A percentile compares a stretch with the other conserved stretches of the same genome.
phyloP scores from a whole-genome alignment of 306 rosid species.

The Quillaja saponaria region DNA sequence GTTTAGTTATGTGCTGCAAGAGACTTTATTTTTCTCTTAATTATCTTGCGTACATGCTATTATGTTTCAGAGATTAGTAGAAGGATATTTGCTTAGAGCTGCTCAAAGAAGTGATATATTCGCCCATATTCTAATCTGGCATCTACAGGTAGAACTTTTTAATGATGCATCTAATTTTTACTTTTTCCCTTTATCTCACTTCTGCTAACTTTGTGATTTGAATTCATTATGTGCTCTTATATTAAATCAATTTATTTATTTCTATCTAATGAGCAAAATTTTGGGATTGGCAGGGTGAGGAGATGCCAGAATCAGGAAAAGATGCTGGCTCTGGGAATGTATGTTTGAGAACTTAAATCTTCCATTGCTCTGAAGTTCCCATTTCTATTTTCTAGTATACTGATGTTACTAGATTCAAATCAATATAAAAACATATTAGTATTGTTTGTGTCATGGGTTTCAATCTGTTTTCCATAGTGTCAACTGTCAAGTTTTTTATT shows the following conservation, averaged over 20 bases:
- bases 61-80: slow-evolving; percentile 77
- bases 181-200: slow-evolving; percentile 16
- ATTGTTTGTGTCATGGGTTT: background rate
- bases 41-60: slow-evolving; percentile 28
- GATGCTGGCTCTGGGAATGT: slow-evolving; percentile 70
- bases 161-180: background rate
- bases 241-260: slow-evolving; percentile 13
- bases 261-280: slow-evolving; percentile 22
- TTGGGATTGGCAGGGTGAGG: slow-evolving; percentile 81
- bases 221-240: slow-evolving; percentile 8
- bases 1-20: slow-evolving; percentile 15
- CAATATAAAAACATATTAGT: background rate
- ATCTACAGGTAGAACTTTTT: slow-evolving; percentile 63
- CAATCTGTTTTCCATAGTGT: slow-evolving; percentile 5
- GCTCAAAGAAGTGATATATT: slow-evolving; percentile 91
- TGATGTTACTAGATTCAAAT: slow-evolving; percentile 20
- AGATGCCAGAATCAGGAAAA: slow-evolving; percentile 70
- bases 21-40: slow-evolving; percentile 6
- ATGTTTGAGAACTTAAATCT: slow-evolving; percentile 13
- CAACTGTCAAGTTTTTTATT: slow-evolving; percentile 8
- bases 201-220: background rate
- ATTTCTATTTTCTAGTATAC: slow-evolving; percentile 1
- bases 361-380: background rate
- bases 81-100: slow-evolving; percentile 97
- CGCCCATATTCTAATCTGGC: slow-evolving; percentile 97